Evolutionary conservation across 1,284 basidiomycete species (phyloP), one percentile per base, ranked within the genome.

Genomic region (Cryptococcus sp.): DNA sequence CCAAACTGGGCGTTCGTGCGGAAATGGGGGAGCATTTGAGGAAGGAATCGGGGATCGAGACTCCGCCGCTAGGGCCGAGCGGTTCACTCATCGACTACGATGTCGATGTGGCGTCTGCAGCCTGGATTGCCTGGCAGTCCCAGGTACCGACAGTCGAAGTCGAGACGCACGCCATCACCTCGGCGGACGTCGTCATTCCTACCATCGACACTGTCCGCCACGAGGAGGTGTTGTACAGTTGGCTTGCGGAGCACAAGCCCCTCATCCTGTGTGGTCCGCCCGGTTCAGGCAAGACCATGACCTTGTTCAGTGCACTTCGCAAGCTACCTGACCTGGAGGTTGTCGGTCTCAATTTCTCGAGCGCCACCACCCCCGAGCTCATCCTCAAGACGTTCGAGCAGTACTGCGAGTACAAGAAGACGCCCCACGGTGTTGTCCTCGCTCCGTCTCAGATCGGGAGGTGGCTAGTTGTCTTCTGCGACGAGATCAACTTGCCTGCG

Each of bases 211-310:
- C 96, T 3, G 88, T 98, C 38, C 91, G 97, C 37, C 96, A 98
- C 73, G 97, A 99, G 74, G 94, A 98, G 72, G 92, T 99, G 28
- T 80, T 99, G 1, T 98, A 98, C 77, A 96, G 93, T 0, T 98
- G 95, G 94, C 81, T 99, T 2, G 94, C 93, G 0, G 97, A 98
- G 75, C 95, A 98, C 80, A 98, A 98, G 75, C 97, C 96, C 5
- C 83, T 99, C 55, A 91, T 99, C 85, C 84, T 99, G 21, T 99
- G 96, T 74, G 96, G 96, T 47, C 96, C 96, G 68, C 96, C 96
- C 7, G 96, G 96, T 70, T 98, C 95, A 23, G 96, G 96, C 40
- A 99, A 99, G 81, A 99, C 96, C 4, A 99, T 99, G 96, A 98
- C 97, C 0, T 81, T 99, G n/a, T 98, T 98, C 80, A 96, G 92